A percentile compares a stretch with the other conserved stretches of the same genome.
phyloP scores from a whole-genome alignment of 768 basidiomycete genomes.

The Russula brevipes region DNA sequence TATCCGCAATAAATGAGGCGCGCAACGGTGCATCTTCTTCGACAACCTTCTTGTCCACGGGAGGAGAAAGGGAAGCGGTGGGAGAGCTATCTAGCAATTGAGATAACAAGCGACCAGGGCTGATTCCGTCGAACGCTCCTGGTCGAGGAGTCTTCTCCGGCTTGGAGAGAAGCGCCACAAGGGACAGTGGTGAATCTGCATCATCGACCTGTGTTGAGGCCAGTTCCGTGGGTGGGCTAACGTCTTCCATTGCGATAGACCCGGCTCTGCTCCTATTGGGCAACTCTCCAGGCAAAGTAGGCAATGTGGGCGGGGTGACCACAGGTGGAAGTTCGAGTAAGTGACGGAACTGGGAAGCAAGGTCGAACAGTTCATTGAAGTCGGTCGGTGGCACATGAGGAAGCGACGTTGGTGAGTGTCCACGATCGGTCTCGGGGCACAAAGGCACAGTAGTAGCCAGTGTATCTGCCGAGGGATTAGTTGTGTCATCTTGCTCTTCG shows the following conservation, averaged over 20 bases:
- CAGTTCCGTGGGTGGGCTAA: slow-evolving; percentile 16
- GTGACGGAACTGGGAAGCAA: slow-evolving; percentile 25
- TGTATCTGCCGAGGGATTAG: not conserved
- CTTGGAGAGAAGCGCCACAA: slow-evolving; percentile 19
- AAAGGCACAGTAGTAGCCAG: not conserved
- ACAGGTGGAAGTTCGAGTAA: slow-evolving; percentile 23
- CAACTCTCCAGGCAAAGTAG: not conserved
- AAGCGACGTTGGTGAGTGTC: slow-evolving; percentile 8
- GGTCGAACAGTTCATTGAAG: slow-evolving; percentile 26
- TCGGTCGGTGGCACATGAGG: slow-evolving; percentile 24
- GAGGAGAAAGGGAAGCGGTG: slow-evolving; percentile 5
- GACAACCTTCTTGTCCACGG: not conserved
- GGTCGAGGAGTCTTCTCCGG: slow-evolving; percentile 15
- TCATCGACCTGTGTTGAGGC: slow-evolving; percentile 17
- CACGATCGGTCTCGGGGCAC: slow-evolving; percentile 1
- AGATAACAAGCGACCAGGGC: slow-evolving; percentile 19
- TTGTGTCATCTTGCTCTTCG: not conserved
- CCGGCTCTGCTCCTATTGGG: not conserved
- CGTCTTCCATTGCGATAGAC: not conserved
- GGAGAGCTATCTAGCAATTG: slow-evolving; percentile 20
- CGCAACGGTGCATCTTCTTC: slow-evolving; percentile 33
- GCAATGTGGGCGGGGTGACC: slow-evolving; percentile 7
- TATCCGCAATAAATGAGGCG: slow-evolving; percentile 58
- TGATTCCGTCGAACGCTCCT: slow-evolving; percentile 13
- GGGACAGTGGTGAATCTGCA: slow-evolving; percentile 7